A percentile compares a stretch with the other conserved stretches of the same genome.
These are phyloP conservation scores for Geotrichum bryndzae DNA, from an alignment of 1,139 yeast species.

Conservation along the genomic window DNA sequence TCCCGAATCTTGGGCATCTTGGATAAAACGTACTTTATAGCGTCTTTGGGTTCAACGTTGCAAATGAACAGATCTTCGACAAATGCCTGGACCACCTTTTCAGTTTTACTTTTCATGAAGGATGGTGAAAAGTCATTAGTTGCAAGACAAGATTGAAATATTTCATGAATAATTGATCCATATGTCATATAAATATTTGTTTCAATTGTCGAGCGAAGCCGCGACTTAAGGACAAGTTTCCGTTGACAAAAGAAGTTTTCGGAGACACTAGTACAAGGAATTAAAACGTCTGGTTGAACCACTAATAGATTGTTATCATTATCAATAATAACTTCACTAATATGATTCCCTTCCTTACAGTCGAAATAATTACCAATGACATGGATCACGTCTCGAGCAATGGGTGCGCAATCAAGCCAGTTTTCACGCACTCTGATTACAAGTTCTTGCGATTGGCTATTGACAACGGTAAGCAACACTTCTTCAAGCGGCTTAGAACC, in stretches of 20 bases:
- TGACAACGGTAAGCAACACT: background rate
- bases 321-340: conserved; percentile 40
- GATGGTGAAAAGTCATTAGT: conserved; percentile 41
- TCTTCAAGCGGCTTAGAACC: background rate
- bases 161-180: conserved; percentile 73
- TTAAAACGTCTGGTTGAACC: conserved; percentile 74
- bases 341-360: conserved; percentile 23
- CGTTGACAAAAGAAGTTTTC: conserved; percentile 70
- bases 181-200: conserved; percentile 54
- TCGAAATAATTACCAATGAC: conserved; percentile 23
- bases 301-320: conserved; percentile 52
- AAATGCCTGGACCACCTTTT: conserved; percentile 38
- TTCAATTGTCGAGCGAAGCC: conserved; percentile 51
- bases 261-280: conserved; percentile 78
- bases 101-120: conserved; percentile 44
- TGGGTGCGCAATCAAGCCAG: conserved; percentile 27
- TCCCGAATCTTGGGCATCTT: conserved; percentile 54
- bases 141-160: conserved; percentile 64
- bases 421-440: conserved; percentile 22
- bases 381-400: conserved; percentile 35
- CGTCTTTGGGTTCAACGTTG: conserved; percentile 45
- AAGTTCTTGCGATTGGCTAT: background rate
- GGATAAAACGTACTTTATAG: conserved; percentile 43
- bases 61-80: conserved; percentile 54
- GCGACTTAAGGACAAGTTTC: conserved; percentile 54